phyloP scores from a whole-genome alignment of 495 filamentous ascomycete genomes.

The Aspergillus sparsus region DNA sequence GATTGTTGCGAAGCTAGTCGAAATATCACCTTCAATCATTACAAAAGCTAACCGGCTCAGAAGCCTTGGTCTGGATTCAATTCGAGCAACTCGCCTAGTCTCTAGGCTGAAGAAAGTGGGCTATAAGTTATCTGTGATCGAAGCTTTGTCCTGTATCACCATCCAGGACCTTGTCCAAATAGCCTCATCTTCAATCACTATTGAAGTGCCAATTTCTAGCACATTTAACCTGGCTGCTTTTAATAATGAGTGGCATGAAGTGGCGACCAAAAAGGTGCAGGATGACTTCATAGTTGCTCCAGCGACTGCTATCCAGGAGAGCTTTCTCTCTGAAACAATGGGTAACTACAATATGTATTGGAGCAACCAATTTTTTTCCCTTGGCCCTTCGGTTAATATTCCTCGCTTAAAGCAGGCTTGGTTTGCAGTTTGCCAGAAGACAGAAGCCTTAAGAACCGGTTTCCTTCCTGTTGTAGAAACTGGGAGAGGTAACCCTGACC shows the following conservation, averaged over 20 bases:
- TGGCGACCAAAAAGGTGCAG: slow-evolving; percentile 17
- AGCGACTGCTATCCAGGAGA: slow-evolving; percentile 38
- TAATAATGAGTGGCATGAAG: slow-evolving; percentile 24
- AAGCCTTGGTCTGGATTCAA: slow-evolving; percentile 40
- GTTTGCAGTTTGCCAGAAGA: slow-evolving; percentile 53
- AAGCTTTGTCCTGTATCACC: slow-evolving; percentile 31
- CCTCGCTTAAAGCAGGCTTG: slow-evolving; percentile 58
- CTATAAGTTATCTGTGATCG: slow-evolving; percentile 29
- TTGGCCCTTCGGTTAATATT: slow-evolving; percentile 54
- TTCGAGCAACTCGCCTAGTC: slow-evolving; percentile 35
- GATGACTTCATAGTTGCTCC: slow-evolving; percentile 22
- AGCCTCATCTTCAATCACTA: slow-evolving; percentile 10
- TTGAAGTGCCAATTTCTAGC: slow-evolving; percentile 1
- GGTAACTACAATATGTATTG: slow-evolving; percentile 36
- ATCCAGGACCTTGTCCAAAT: slow-evolving; percentile 28
- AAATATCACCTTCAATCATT: slow-evolving; percentile 27
- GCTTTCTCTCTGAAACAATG: slow-evolving; percentile 40
- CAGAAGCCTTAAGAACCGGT: slow-evolving; percentile 67
- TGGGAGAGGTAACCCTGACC: not conserved
- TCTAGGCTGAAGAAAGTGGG: slow-evolving; percentile 32
- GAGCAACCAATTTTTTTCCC: slow-evolving; percentile 36
- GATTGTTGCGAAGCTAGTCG: slow-evolving; percentile 28
- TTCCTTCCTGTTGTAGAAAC: slow-evolving; percentile 52
- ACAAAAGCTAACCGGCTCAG: slow-evolving; percentile 28
- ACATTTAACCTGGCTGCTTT: slow-evolving; percentile 31